Conservation (phyloP, 225 moss, liverwort and hornwort species). For the Lunularia cruciata region DNA sequence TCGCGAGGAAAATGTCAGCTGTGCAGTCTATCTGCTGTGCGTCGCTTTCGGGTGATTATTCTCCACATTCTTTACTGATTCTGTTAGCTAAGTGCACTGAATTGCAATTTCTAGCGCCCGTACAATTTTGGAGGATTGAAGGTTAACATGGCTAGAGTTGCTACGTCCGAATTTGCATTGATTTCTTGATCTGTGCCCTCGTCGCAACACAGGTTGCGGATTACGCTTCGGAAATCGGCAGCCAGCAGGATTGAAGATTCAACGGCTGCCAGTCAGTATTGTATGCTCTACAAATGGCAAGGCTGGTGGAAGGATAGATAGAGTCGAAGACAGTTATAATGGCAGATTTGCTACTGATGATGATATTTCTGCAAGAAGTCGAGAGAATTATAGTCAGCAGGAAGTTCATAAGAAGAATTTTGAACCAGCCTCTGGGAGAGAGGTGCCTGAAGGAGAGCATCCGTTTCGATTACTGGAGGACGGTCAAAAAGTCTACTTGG, state of each 20-base stretch:
- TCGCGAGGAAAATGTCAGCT: neutral
- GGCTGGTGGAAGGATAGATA: constrained; percentile 22
- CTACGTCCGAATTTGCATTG: neutral
- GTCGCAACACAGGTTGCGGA: neutral
- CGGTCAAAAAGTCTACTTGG: constrained; percentile 80
- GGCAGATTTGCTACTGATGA: constrained; percentile 9
- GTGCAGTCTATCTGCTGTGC: neutral
- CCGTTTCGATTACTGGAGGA: constrained; percentile 66
- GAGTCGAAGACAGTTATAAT: constrained; percentile 21
- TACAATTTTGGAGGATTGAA: no score
- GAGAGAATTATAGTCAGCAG: neutral
- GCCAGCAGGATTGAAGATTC: neutral
- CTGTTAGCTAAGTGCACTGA: neutral
- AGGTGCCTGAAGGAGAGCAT: constrained; percentile 64
- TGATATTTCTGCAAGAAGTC: neutral
- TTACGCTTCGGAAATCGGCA: neutral
- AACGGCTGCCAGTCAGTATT: constrained; percentile 5
- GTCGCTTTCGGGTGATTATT: no score
- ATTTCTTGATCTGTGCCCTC: neutral
- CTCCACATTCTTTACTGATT: neutral
- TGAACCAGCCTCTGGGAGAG: neutral
- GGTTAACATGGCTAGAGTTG: neutral
- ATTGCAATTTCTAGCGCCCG: neutral
- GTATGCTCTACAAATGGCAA: constrained; percentile 31
- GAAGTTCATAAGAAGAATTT: neutral